A percentile compares a stretch with the other conserved stretches of the same genome.
Evolutionary conservation across 169 alveolate species (phyloP).

Genomic region (Nephromyces sp.): DNA sequence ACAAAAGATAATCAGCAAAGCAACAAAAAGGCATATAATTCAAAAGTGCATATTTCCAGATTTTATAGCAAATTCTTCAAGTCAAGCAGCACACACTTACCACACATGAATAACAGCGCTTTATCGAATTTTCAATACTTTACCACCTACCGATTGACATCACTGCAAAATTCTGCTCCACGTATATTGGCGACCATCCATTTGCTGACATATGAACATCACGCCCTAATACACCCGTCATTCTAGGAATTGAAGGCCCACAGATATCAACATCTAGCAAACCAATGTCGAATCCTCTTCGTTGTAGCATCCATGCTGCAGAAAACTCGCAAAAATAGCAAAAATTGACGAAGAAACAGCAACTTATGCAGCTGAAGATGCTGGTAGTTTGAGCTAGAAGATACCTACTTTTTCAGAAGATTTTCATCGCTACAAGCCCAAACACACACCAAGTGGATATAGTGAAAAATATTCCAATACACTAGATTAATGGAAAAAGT

Average conservation of each 20-base stretch:
- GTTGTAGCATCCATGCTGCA: constrained; percentile 56
- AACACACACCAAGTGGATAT: too few species aligned
- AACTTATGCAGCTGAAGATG: not conserved
- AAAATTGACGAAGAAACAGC: not conserved
- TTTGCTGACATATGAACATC: constrained; percentile 87
- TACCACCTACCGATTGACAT: constrained; percentile 77
- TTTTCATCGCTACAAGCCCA: too few species aligned
- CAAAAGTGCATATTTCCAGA: too few species aligned
- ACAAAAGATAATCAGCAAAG: too few species aligned
- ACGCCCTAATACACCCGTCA: constrained; percentile 78
- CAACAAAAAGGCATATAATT: too few species aligned
- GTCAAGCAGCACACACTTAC: not conserved
- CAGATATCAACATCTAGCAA: constrained; percentile 94
- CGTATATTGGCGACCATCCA: constrained; percentile 96
- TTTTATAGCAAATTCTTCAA: too few species aligned
- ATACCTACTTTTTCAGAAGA: not conserved
- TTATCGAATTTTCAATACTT: too few species aligned
- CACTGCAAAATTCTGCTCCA: constrained; percentile 83
- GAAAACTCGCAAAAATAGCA: constrained; percentile 3
- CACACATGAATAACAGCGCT: too few species aligned
- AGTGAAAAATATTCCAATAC: too few species aligned
- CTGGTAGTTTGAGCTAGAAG: not conserved
- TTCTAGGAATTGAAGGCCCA: constrained; percentile 95
- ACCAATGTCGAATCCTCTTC: constrained; percentile 74
- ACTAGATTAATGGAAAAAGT: too few species aligned